phyloP scores from a whole-genome alignment of 2,329 filamentous ascomycete species.

The Colletotrichum sp. region DNA sequence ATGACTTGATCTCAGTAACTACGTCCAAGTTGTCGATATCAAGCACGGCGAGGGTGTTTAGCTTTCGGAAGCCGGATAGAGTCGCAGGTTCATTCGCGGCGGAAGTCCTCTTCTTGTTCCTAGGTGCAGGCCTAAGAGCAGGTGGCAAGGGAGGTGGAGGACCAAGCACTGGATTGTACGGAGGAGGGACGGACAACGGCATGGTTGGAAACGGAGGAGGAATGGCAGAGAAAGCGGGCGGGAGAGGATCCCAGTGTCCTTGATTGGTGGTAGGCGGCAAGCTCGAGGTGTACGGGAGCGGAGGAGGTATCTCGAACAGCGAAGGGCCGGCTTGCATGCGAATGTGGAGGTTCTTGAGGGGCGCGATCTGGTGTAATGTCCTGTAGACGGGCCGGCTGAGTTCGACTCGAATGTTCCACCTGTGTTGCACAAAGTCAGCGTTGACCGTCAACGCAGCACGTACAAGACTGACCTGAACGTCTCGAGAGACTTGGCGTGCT shows the following conservation, averaged over 20 bases:
- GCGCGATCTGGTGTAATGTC: conserved; percentile 57
- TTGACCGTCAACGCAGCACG: background rate
- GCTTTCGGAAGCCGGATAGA: conserved; percentile 60
- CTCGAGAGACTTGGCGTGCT: conserved; percentile 60
- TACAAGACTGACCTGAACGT: conserved; percentile 54
- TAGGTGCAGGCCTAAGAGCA: conserved; percentile 38
- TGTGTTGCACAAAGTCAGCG: conserved; percentile 27
- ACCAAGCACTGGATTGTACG: conserved; percentile 20
- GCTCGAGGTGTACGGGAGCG: conserved; percentile 42
- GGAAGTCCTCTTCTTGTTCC: conserved; percentile 38
- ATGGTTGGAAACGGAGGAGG: conserved; percentile 17
- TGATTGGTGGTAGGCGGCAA: conserved; percentile 18
- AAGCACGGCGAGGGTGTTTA: conserved; percentile 59
- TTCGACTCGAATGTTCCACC: conserved; percentile 70
- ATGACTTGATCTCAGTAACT: conserved; percentile 59
- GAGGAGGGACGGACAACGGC: conserved; percentile 5
- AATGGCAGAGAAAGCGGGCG: conserved; percentile 25
- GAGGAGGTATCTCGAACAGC: conserved; percentile 55
- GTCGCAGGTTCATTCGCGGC: conserved; percentile 51
- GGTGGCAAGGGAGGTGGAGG: conserved; percentile 35
- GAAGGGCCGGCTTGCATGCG: conserved; percentile 64
- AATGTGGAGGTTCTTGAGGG: conserved; percentile 59
- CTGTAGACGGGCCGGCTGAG: conserved; percentile 63
- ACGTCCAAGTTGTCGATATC: conserved; percentile 66
- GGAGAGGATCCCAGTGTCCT: conserved; percentile 13